Conservation (phyloP, 2,329 filamentous ascomycete species). For the Aspergillus sp. region DNA sequence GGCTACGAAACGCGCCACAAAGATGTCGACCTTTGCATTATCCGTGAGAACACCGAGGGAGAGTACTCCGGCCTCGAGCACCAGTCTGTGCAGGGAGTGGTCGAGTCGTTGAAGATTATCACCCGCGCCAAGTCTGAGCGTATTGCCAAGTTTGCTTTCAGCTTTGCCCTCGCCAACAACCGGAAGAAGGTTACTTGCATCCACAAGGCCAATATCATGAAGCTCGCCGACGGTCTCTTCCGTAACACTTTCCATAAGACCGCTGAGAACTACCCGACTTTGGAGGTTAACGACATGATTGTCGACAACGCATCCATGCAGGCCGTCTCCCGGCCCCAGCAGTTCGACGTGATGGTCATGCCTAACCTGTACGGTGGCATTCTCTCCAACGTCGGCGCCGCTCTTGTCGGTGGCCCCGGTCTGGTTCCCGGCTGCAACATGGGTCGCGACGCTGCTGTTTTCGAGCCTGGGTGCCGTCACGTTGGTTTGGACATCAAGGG, state of each 20-base stretch:
- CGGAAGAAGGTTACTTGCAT: constrained; percentile 99
- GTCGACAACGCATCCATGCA: constrained; percentile 99
- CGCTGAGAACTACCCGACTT: constrained; percentile 87
- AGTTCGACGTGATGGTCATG: constrained; percentile 99
- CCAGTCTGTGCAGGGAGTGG: constrained; percentile 90
- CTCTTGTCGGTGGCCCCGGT: constrained; percentile 91
- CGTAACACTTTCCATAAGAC: constrained; percentile 91
- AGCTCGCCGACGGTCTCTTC: constrained; percentile 97
- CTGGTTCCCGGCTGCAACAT: constrained; percentile 99
- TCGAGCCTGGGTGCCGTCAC: constrained; percentile 98
- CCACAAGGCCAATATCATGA: constrained; percentile 99
- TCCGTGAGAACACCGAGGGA: constrained; percentile 99
- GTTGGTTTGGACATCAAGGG: constrained; percentile 99
- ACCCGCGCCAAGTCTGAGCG: constrained; percentile 98
- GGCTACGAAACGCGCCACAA: constrained; percentile 97
- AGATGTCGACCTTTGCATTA: constrained; percentile 96
- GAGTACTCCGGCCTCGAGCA: constrained; percentile 99
- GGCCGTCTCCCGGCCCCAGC: constrained; percentile 89
- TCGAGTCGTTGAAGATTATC: constrained; percentile 99
- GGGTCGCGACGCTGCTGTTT: constrained; percentile 95
- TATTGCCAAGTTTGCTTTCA: constrained; percentile 97
- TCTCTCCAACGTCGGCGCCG: constrained; percentile 95
- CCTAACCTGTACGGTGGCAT: constrained; percentile 99
- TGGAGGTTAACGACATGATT: constrained; percentile 98
- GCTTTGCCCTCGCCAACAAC: constrained; percentile 96